These are phyloP conservation scores for Penicillium glabrum DNA, from an alignment of 2,329 filamentous ascomycete genomes.

Conservation along the genomic window DNA sequence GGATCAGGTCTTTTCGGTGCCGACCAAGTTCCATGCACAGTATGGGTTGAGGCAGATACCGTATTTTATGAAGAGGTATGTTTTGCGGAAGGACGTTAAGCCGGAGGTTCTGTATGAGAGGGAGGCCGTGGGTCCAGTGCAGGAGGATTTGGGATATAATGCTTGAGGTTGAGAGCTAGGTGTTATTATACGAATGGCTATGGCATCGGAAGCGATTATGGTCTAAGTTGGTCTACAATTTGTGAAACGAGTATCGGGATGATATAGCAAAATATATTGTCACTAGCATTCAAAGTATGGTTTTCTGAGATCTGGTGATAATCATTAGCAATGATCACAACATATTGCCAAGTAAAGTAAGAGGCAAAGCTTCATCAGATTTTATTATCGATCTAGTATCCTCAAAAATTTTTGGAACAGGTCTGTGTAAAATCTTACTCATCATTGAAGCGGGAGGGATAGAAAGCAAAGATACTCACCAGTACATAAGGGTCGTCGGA, in stretches of 20 bases:
- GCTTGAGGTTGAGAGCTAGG: constrained; percentile 2
- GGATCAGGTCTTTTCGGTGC: constrained; percentile 56
- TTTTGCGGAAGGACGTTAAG: constrained; percentile 41
- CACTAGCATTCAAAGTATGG: background rate
- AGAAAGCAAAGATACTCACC: constrained; percentile 1
- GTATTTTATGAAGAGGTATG: constrained; percentile 37
- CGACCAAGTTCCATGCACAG: constrained; percentile 44
- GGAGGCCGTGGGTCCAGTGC: constrained; percentile 23
- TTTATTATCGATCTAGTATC: constrained; percentile 46
- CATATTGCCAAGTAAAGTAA: constrained; percentile 10
- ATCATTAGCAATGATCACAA: constrained; percentile 16
- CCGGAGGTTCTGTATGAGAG: constrained; percentile 38
- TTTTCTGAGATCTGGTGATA: background rate
- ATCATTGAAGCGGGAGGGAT: constrained; percentile 43
- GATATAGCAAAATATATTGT: background rate
- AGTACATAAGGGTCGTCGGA: background rate
- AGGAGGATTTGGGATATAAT: constrained; percentile 29
- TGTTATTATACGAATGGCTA: background rate
- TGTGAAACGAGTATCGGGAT: background rate
- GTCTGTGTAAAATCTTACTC: constrained; percentile 58
- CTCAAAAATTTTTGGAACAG: constrained; percentile 67
- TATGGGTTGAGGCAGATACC: constrained; percentile 41
- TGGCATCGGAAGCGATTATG: background rate
- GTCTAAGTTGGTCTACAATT: background rate
- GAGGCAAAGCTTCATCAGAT: constrained; percentile 42